A percentile compares a stretch with the other conserved stretches of the same genome.
phyloP scores from a whole-genome alignment of 2,329 filamentous ascomycete species.

The Madurella fahalii region DNA sequence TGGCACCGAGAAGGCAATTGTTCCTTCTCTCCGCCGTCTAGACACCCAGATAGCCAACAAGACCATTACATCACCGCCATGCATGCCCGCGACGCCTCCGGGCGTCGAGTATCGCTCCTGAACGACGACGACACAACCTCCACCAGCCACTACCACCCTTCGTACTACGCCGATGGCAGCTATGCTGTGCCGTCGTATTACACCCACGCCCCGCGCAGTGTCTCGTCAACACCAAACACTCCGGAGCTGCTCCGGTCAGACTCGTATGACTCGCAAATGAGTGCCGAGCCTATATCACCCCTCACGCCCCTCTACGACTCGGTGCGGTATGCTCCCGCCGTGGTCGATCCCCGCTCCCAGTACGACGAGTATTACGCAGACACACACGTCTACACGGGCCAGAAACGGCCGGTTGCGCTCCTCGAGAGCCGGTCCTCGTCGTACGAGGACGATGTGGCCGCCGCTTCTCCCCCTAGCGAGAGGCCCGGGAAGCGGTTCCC shows the following conservation, averaged over 20 bases:
- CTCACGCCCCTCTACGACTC: slow-evolving; percentile 47
- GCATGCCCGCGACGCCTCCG: slow-evolving; percentile 53
- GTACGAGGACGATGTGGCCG: slow-evolving; percentile 48
- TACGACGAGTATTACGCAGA: slow-evolving; percentile 37
- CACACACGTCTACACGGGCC: slow-evolving; percentile 28
- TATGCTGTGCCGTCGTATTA: slow-evolving; percentile 17
- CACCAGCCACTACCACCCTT: slow-evolving; percentile 21
- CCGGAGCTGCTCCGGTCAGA: slow-evolving; percentile 57
- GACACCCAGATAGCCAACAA: background rate
- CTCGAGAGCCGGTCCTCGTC: slow-evolving; percentile 45
- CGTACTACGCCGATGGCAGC: slow-evolving; percentile 30
- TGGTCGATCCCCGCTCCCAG: slow-evolving; percentile 24
- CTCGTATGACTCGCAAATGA: slow-evolving; percentile 58
- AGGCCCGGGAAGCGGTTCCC: slow-evolving; percentile 64
- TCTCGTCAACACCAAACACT: slow-evolving; percentile 47
- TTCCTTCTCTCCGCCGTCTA: background rate
- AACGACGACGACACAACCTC: slow-evolving; percentile 47
- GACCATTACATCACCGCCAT: slow-evolving; percentile 35
- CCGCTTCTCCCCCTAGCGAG: slow-evolving; percentile 38
- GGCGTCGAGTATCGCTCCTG: slow-evolving; percentile 56
- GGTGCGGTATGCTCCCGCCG: slow-evolving; percentile 7
- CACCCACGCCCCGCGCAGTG: slow-evolving; percentile 34
- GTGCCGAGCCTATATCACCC: slow-evolving; percentile 52
- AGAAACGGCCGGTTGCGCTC: slow-evolving; percentile 42
- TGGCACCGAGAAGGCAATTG: background rate